Conservation (phyloP, 73 alveolate species). For the Blepharisma stoltei region DNA sequence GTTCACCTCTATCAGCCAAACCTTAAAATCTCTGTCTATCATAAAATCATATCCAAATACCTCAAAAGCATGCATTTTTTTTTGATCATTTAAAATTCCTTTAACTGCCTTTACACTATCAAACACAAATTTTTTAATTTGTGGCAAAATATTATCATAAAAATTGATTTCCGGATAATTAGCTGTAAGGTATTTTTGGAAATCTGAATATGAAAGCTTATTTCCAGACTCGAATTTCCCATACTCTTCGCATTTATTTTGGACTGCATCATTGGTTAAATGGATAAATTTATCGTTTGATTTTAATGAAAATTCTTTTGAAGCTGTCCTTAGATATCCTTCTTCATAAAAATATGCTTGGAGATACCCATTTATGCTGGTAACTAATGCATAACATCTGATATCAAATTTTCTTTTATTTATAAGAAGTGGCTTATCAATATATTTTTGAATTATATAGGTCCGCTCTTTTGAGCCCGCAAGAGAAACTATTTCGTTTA, state of each 20-base stretch:
- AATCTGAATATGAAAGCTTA: constrained; percentile 58
- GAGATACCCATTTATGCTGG: constrained; percentile 58
- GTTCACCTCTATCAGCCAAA: constrained; percentile 72
- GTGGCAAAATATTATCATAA: not conserved
- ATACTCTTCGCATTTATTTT: constrained; percentile 84
- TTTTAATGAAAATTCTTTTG: constrained; percentile 63
- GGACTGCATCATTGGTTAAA: constrained; percentile 95
- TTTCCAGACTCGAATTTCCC: constrained; percentile 95
- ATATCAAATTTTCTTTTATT: constrained; percentile 94
- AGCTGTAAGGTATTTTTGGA: constrained; percentile 53
- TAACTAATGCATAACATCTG: constrained; percentile 78
- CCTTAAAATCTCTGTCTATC: constrained; percentile 72
- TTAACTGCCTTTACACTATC: not conserved
- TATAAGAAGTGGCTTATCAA: constrained; percentile 89
- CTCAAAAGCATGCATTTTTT: constrained; percentile 23
- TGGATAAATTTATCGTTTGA: constrained; percentile 67
- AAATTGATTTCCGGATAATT: not conserved
- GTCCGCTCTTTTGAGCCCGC: constrained; percentile 41
- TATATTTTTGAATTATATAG: constrained; percentile 81
- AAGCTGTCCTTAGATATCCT: constrained; percentile 75
- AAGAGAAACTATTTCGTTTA: constrained; percentile 30
- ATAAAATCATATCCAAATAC: constrained; percentile 76
- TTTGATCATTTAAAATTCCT: not conserved
- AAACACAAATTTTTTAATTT: not conserved
- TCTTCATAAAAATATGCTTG: constrained; percentile 71